phyloP scores from a whole-genome alignment of 768 basidiomycete species.

The Dentipellis fragilis region DNA sequence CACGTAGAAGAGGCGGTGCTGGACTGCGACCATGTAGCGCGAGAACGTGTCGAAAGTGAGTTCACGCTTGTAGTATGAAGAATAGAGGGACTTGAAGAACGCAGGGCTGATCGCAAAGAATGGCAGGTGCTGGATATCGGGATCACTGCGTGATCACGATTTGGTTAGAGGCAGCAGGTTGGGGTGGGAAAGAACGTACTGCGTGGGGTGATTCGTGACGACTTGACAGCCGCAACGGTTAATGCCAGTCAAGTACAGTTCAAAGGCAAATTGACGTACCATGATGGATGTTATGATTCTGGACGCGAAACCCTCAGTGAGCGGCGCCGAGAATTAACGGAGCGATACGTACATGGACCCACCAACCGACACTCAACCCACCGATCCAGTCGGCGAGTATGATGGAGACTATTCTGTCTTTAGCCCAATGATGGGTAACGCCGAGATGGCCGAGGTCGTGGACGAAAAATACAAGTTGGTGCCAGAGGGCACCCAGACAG shows the following conservation, averaged over 20 bases:
- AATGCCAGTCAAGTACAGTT: constrained; percentile 1
- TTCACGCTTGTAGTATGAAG: constrained; percentile 87
- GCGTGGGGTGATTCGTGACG: constrained; percentile 94
- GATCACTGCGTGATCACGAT: constrained; percentile 40
- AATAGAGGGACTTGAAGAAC: constrained; percentile 83
- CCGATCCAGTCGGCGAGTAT: constrained; percentile 80
- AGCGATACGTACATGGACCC: constrained; percentile 75
- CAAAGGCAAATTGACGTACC: constrained; percentile 39
- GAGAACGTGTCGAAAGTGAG: constrained; percentile 71
- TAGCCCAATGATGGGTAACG: constrained; percentile 78
- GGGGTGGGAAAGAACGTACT: constrained; percentile 38
- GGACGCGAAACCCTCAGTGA: constrained; percentile 1
- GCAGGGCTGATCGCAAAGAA: constrained; percentile 89
- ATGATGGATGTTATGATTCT: constrained; percentile 96
- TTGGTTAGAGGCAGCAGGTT: constrained; percentile 7
- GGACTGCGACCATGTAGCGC: constrained; percentile 54
- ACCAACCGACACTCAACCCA: constrained; percentile 94
- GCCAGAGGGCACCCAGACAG: constrained; percentile 85
- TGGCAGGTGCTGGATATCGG: constrained; percentile 81
- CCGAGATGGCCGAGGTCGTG: constrained; percentile 96
- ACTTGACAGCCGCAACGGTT: constrained; percentile 35
- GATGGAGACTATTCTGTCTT: constrained; percentile 73
- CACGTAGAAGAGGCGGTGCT: constrained; percentile 90
- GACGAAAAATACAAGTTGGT: constrained; percentile 85
- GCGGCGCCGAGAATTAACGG: background rate